These are phyloP conservation scores for Kokia cookei DNA, from an alignment of 441 rosid species.

Conservation along the genomic window DNA sequence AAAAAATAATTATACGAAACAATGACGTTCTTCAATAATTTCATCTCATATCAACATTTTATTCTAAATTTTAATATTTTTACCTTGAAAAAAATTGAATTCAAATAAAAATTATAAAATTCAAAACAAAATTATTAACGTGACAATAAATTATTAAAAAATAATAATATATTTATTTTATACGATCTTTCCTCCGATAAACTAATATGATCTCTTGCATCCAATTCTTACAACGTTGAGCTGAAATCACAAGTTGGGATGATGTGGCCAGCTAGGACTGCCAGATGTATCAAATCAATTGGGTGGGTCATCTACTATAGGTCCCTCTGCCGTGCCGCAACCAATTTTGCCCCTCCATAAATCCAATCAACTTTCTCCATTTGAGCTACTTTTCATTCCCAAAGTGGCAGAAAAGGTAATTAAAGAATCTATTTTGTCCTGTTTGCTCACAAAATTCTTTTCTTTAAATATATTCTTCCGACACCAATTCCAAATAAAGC, in stretches of 20 bases:
- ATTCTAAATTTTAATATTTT: too few relatives aligned
- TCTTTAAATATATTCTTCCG: not conserved
- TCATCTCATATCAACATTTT: too few relatives aligned
- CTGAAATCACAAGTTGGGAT: not conserved
- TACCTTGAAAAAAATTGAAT: too few relatives aligned
- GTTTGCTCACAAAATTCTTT: not conserved
- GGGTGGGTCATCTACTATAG: slow-evolving; percentile 1
- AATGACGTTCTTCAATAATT: accelerated
- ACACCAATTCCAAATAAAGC: not conserved
- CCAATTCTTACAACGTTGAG: too few relatives aligned
- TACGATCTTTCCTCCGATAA: too few relatives aligned
- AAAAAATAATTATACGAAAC: too few relatives aligned
- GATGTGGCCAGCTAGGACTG: not conserved
- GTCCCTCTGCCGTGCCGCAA: slow-evolving; percentile 15
- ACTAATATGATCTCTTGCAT: too few relatives aligned
- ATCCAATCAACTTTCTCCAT: not conserved
- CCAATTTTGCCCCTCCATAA: slow-evolving; percentile 26
- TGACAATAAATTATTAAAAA: too few relatives aligned
- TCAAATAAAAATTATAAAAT: too few relatives aligned
- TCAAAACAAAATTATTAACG: too few relatives aligned
- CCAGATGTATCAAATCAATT: slow-evolving; percentile 13
- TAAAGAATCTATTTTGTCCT: not conserved
- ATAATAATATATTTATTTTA: too few relatives aligned
- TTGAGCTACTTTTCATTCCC: not conserved
- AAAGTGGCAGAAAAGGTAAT: not conserved